Evolutionary conservation across 2,329 filamentous ascomycete species (phyloP).

Genomic region (Salinomyces thailandicus): DNA sequence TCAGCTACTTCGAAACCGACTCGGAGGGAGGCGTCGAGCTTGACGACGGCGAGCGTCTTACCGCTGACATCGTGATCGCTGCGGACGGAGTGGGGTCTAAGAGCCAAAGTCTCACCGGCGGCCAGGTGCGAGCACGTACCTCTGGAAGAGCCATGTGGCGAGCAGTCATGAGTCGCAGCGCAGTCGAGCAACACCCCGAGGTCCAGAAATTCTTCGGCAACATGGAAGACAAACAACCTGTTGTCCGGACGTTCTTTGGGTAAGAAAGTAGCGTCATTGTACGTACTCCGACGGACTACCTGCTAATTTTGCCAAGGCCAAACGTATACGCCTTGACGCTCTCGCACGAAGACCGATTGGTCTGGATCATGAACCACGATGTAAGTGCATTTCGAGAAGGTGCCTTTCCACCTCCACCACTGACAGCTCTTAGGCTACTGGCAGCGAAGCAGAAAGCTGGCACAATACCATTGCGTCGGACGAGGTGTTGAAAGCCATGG

Average conservation of each 20-base stretch:
- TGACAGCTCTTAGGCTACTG: constrained; percentile 36
- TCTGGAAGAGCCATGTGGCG: constrained; percentile 15
- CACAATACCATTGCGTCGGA: constrained; percentile 30
- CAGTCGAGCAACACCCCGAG: constrained; percentile 9
- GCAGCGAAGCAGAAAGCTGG: constrained; percentile 32
- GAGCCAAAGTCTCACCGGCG: constrained; percentile 2
- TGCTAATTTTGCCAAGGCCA: background rate
- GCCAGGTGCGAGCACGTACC: constrained; percentile 7
- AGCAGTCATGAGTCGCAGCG: constrained; percentile 9
- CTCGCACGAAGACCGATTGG: constrained; percentile 38
- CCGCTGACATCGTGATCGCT: constrained; percentile 9
- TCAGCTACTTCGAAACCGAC: constrained; percentile 5
- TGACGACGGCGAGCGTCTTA: constrained; percentile 1
- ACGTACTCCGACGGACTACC: too few species aligned
- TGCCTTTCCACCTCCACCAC: constrained; percentile 39
- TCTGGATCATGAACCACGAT: background rate
- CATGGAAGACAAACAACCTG: constrained; percentile 7
- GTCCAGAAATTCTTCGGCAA: constrained; percentile 11
- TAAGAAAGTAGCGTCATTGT: too few species aligned
- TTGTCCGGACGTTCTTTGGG: constrained; percentile 14
- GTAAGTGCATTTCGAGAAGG: constrained; percentile 17
- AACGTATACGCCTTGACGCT: constrained; percentile 13
- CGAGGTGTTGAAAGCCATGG: constrained; percentile 21
- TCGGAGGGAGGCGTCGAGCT: constrained; percentile 6
- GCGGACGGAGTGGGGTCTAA: constrained; percentile 7